Conservation (phyloP, 768 basidiomycete genomes). For the Lactarius hengduanensis region DNA sequence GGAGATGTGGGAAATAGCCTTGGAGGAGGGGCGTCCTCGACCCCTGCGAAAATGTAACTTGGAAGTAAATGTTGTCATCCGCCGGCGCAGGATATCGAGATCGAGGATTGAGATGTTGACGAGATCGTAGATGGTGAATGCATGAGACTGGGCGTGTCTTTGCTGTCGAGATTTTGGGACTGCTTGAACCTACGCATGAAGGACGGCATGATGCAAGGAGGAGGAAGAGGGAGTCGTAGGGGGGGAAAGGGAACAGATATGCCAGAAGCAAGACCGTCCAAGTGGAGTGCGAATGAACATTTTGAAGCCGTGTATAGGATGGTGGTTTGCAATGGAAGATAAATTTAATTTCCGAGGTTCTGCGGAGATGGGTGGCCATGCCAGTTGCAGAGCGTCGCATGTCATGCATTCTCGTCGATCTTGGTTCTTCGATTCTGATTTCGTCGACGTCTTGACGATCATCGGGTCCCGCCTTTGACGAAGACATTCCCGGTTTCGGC, state of each 20-base stretch:
- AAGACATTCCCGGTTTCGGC: background rate
- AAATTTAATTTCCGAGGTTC: background rate
- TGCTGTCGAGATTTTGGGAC: background rate
- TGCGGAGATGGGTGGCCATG: background rate
- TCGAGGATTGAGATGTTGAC: conserved; percentile 14
- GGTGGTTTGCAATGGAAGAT: background rate
- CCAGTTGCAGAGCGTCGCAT: no score
- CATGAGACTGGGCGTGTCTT: conserved; percentile 9
- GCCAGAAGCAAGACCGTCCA: background rate
- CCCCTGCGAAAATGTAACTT: background rate
- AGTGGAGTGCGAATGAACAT: background rate
- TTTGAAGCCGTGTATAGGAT: background rate
- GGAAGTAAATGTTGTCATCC: conserved; percentile 4
- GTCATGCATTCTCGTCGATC: background rate
- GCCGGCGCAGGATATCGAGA: conserved; percentile 4
- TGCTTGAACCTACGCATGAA: conserved; percentile 2
- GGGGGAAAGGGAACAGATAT: background rate
- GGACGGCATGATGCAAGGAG: background rate
- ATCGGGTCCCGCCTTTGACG: background rate
- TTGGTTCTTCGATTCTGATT: background rate
- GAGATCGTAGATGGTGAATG: conserved; percentile 21
- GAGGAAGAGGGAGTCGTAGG: background rate
- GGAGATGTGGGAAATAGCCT: conserved; percentile 11
- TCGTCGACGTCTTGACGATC: background rate
- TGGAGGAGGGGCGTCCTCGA: background rate